These are phyloP conservation scores for Incumbomyces delicatus DNA, from an alignment of 2,329 filamentous ascomycete genomes.

Conservation along the genomic window DNA sequence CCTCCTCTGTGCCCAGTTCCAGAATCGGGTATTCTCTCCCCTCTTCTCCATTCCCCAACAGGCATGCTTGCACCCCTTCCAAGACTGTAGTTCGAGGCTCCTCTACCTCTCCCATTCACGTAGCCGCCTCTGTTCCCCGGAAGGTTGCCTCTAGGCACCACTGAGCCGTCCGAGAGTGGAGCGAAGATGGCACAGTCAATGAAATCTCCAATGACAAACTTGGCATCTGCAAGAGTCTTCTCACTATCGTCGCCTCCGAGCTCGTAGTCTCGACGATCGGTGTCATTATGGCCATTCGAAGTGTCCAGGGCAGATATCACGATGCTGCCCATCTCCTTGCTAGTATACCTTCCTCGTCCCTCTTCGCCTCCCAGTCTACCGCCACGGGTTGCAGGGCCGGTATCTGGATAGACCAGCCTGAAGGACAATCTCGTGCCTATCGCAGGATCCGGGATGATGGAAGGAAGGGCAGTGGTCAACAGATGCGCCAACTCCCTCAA, in stretches of 20 bases:
- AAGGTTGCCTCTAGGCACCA: constrained; percentile 34
- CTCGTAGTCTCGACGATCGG: constrained; percentile 28
- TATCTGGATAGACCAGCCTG: constrained; percentile 75
- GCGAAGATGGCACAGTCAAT: constrained; percentile 73
- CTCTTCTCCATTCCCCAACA: constrained; percentile 40
- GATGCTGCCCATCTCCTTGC: constrained; percentile 73
- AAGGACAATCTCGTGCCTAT: constrained; percentile 80
- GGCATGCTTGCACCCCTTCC: constrained; percentile 31
- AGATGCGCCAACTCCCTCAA: constrained; percentile 72
- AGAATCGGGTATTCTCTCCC: constrained; percentile 36
- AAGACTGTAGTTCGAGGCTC: constrained; percentile 27
- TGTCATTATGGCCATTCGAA: constrained; percentile 24
- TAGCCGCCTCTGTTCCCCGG: constrained; percentile 23
- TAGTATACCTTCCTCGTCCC: constrained; percentile 54
- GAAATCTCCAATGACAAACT: constrained; percentile 84
- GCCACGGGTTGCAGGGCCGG: constrained; percentile 37
- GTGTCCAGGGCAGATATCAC: constrained; percentile 50
- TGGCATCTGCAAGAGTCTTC: constrained; percentile 65
- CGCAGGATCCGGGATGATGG: constrained; percentile 60
- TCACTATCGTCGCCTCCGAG: constrained; percentile 51
- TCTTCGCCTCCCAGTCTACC: constrained; percentile 21
- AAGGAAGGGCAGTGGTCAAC: constrained; percentile 58
- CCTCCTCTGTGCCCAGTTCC: constrained; percentile 29
- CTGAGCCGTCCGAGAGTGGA: constrained; percentile 62
- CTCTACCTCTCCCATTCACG: constrained; percentile 33